Conservation (phyloP, 2,329 filamentous ascomycete species). For the Venturiaceae sp. region DNA sequence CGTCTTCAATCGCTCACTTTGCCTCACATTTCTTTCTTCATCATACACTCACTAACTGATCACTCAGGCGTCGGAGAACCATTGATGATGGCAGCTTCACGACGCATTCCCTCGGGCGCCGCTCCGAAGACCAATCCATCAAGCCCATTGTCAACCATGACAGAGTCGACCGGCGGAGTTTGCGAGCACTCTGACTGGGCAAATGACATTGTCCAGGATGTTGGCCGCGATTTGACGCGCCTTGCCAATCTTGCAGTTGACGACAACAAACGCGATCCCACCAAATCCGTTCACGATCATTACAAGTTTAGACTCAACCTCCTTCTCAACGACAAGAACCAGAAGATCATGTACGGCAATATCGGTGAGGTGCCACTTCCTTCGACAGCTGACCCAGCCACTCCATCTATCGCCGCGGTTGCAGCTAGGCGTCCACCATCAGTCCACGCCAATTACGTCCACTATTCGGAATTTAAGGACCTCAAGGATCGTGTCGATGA, state of each 20-base stretch:
- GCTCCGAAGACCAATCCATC: background rate
- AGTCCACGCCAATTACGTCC: background rate
- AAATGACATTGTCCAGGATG: conserved; percentile 19
- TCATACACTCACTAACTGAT: background rate
- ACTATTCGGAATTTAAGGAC: background rate
- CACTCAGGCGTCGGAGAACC: background rate
- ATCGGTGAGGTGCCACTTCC: background rate
- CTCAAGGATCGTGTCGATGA: background rate
- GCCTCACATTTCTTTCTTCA: background rate
- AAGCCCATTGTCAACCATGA: background rate
- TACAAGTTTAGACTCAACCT: conserved; percentile 17
- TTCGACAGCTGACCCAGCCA: background rate
- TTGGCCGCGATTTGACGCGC: conserved; percentile 17
- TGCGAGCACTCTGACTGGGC: conserved; percentile 20
- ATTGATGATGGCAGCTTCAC: background rate
- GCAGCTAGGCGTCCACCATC: background rate
- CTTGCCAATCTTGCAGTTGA: conserved; percentile 21
- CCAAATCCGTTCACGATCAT: conserved; percentile 16
- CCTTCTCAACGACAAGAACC: conserved; percentile 1
- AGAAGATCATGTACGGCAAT: background rate
- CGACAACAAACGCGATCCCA: conserved; percentile 16
- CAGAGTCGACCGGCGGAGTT: background rate
- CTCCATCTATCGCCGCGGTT: background rate
- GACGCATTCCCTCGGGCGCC: background rate
- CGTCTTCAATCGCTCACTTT: background rate